These are phyloP conservation scores for Oryza officinalis DNA, from an alignment of 176 grass and related monocot species.

Conservation along the genomic window DNA sequence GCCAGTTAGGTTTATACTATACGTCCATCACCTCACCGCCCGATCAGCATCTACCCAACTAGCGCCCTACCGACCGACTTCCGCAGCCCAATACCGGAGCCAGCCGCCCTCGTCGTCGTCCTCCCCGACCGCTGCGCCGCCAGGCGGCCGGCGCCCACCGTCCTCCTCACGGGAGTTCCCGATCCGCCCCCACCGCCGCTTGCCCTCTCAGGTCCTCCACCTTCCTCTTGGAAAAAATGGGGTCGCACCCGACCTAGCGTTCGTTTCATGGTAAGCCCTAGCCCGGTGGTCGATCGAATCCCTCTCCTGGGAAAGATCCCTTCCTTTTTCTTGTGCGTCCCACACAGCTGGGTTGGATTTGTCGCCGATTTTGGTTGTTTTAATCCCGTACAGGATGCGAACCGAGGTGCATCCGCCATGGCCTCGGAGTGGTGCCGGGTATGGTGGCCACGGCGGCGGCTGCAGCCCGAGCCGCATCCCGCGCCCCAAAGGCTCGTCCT, in stretches of 20 bases:
- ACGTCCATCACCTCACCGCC: too few species aligned
- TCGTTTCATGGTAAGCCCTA: background rate
- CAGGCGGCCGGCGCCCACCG: too few species aligned
- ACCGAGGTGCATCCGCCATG: background rate
- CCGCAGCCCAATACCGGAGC: too few species aligned
- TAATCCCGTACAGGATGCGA: background rate
- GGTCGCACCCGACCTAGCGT: background rate
- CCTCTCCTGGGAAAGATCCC: background rate
- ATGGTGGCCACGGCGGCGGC: slow-evolving; percentile 45
- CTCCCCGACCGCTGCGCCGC: too few species aligned
- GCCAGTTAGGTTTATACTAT: too few species aligned
- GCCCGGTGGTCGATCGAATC: background rate
- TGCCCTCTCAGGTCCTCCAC: background rate
- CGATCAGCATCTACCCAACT: too few species aligned
- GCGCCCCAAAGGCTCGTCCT: background rate
- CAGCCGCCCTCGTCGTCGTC: too few species aligned
- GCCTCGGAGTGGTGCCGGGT: slow-evolving; percentile 42
- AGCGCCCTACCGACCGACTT: too few species aligned
- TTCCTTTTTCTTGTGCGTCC: background rate
- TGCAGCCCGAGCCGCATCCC: background rate
- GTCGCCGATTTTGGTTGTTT: slow-evolving; percentile 4
- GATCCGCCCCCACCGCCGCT: too few species aligned
- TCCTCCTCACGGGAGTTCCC: too few species aligned
- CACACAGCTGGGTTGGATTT: background rate
- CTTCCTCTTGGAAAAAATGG: background rate